Base-by-base conservation (phyloP, 495 filamentous ascomycete species). In the Saxophila tyrrhenica region DNA sequence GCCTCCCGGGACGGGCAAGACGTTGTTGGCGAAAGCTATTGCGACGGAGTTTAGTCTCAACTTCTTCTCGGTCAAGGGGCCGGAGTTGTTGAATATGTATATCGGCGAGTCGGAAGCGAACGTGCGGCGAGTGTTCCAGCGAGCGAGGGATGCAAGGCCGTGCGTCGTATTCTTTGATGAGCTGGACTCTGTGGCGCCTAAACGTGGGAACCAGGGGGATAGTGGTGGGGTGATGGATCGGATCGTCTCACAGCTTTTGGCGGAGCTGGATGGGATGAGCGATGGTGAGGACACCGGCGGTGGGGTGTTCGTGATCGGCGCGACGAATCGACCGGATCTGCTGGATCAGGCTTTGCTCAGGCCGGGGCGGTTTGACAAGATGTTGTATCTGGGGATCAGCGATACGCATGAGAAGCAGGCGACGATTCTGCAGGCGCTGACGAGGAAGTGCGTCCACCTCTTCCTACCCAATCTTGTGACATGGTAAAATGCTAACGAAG, bases 161-260 rank as follows among this genome's bases (percentile, higher is more conserved):
- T 98, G 92, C 60, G 91, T 97, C 42, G 92, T 98, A 22, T 98
- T 98, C 76, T 98, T 98, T 61, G 92, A 99, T 60, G 92, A 99
- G 69, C 67, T 99, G 61, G 92, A 99, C 63, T 95, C 89, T 0
- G 94, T 99, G 9, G 92, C 92, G 16, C 92, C 92, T 1, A 99
- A 99, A 73, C 75, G 92, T 63, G 92, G 92, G 19, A 97, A 99
- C 63, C 92, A 98, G 67, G 92, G 92, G 43, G 92, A 99, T 67
- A 94, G 87, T 52, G 94, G 94, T 45, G 92, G 92, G 67, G 92
- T 99, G 32, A 99, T 97, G 94, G 92, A 99, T 69, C 83, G 92
- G 56, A 97, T 99, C 59, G 92, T 99, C 43, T 89, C 83, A 64
- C 92, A 98, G 75, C 73, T 98, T 38, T 77, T 98, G 5, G 92